Conservation (phyloP, 1,284 basidiomycete genomes). For the Fomitopsis pinicola region DNA sequence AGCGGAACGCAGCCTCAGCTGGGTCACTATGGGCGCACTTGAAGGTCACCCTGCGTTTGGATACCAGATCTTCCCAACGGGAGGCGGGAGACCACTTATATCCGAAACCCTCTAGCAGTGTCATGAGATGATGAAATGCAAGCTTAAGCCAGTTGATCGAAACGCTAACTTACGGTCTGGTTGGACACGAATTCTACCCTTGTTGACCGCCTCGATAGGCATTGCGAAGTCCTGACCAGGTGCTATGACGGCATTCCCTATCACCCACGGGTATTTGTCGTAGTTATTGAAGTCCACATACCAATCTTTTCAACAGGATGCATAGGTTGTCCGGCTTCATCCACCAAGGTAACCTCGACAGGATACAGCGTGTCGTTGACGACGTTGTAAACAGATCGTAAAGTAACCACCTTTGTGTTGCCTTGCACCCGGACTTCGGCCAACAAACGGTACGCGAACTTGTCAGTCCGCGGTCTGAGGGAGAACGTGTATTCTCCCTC, state of each 20-base stretch:
- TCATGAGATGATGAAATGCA: conserved; percentile 9
- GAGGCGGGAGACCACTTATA: conserved; percentile 93
- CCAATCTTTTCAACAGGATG: conserved; percentile 84
- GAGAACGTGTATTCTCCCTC: conserved; percentile 93
- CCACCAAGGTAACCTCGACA: conserved; percentile 88
- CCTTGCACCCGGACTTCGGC: conserved; percentile 91
- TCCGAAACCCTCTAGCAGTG: conserved; percentile 79
- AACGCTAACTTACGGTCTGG: conserved; percentile 75
- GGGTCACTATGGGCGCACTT: conserved; percentile 83
- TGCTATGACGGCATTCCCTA: conserved; percentile 31
- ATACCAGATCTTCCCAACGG: conserved; percentile 87
- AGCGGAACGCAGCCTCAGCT: conserved; percentile 89
- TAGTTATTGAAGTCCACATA: conserved; percentile 30
- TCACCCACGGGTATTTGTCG: conserved; percentile 6
- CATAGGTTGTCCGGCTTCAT: conserved; percentile 79
- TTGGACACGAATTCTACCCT: conserved; percentile 82
- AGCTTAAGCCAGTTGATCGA: not conserved
- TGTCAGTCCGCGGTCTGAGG: conserved; percentile 75
- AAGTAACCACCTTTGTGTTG: conserved; percentile 94
- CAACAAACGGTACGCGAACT: conserved; percentile 79
- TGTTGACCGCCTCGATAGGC: conserved; percentile 88
- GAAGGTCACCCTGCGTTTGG: conserved; percentile 77
- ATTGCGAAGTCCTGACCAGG: conserved; percentile 90
- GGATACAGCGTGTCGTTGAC: conserved; percentile 94
- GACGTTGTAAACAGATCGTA: conserved; percentile 91